Evolutionary conservation across 2,329 filamentous ascomycete genomes (phyloP).

Genomic region (Colletotrichum lupini): DNA sequence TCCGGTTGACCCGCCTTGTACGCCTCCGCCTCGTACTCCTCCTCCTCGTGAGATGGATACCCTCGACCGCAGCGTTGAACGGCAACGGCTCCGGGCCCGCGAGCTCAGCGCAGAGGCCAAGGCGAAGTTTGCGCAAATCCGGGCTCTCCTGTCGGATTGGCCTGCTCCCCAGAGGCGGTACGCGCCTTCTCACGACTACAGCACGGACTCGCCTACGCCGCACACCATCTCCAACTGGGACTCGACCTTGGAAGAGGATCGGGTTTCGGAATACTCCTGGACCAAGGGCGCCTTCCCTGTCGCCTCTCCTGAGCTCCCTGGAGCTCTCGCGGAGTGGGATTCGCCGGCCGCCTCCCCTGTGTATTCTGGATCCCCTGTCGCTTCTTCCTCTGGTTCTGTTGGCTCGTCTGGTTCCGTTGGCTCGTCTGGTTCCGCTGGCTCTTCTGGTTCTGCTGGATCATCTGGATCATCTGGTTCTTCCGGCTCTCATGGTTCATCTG

Average conservation of each 20-base stretch:
- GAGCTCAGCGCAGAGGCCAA: not conserved
- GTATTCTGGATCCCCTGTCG: not conserved
- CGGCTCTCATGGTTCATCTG: not conserved
- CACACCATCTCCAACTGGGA: constrained; percentile 19
- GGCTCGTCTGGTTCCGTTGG: not conserved
- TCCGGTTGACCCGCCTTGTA: not conserved
- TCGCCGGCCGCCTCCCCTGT: not conserved
- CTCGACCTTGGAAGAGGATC: constrained; percentile 9
- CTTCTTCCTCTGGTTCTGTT: not conserved
- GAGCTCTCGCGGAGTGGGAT: constrained; percentile 16
- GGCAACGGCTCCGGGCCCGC: not conserved
- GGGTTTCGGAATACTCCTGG: not conserved
- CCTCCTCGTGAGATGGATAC: constrained; percentile 1
- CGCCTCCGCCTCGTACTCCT: not conserved
- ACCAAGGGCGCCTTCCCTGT: not conserved
- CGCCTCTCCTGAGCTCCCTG: not conserved
- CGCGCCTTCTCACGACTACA: constrained; percentile 13
- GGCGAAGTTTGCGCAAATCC: constrained; percentile 10
- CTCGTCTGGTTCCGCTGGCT: not conserved
- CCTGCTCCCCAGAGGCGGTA: not conserved
- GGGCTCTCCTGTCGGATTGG: not conserved
- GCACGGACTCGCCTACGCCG: constrained; percentile 8
- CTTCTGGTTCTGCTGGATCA: not conserved
- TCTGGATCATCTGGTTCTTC: not conserved
- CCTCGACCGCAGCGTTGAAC: constrained; percentile 8